Conservation (phyloP, 1,139 yeast species). For the Spencermartinsiella ligniputridi region DNA sequence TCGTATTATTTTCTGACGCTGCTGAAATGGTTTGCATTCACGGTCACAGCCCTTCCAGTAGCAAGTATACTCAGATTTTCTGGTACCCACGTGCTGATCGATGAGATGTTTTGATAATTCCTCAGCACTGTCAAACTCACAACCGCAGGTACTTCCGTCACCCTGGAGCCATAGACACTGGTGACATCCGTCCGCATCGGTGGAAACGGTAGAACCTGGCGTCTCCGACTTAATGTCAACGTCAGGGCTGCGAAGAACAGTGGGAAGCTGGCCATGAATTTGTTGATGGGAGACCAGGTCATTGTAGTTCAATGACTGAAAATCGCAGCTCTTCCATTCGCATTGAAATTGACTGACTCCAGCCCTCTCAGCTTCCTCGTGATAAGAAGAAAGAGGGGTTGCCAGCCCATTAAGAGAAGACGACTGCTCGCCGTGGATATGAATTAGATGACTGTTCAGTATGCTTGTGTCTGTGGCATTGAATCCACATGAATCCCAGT, state of each 20-base stretch:
- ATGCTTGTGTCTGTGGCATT: constrained; percentile 18
- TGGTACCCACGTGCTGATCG: constrained; percentile 64
- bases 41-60: constrained; percentile 78
- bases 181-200: neutral
- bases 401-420: constrained; percentile 2
- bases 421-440: constrained; percentile 43
- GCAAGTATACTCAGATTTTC: constrained; percentile 67
- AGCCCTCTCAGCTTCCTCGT: constrained; percentile 2
- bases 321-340: constrained; percentile 12
- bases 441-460: constrained; percentile 46
- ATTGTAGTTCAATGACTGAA: constrained; percentile 11
- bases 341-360: constrained; percentile 11
- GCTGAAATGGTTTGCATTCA: constrained; percentile 56
- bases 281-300: constrained; percentile 11
- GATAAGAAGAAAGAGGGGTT: constrained; percentile 8
- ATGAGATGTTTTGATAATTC: constrained; percentile 69
- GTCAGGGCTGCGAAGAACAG: neutral
- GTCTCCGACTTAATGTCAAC: neutral
- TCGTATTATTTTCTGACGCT: constrained; percentile 78
- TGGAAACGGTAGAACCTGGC: neutral
- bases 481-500: constrained; percentile 32
- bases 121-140: constrained; percentile 47
- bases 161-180: constrained; percentile 46
- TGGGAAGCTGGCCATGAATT: constrained; percentile 1
- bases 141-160: constrained; percentile 46